Conservation (phyloP, 108 stramenopile genomes). For the Pseudonitzschia multiseries region DNA sequence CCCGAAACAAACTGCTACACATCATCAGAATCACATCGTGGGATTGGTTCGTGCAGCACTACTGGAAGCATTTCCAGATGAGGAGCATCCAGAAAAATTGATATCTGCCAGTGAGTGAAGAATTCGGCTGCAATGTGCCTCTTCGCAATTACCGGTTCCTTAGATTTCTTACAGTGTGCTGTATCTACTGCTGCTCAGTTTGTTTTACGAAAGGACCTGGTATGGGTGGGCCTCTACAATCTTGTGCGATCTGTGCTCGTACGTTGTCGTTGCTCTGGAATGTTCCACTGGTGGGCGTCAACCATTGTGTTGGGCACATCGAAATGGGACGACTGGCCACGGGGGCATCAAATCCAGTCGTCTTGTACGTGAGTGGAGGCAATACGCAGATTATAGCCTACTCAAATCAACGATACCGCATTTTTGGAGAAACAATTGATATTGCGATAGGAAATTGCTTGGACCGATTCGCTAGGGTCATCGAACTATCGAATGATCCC, state of each 20-base stretch:
- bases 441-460: constrained; percentile 99
- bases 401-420: constrained; percentile 87
- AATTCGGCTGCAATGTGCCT: not conserved
- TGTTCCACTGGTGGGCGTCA: constrained; percentile 91
- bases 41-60: constrained; percentile 89
- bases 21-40: constrained; percentile 95
- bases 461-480: constrained; percentile 95
- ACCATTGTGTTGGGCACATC: constrained; percentile 99
- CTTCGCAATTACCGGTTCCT: not conserved
- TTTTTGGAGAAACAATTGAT: constrained; percentile 99
- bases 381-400: constrained; percentile 99
- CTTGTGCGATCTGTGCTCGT: constrained; percentile 90
- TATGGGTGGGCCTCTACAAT: constrained; percentile 97
- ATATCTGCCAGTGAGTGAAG: constrained; percentile 13
- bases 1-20: constrained; percentile 95
- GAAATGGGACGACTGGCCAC: constrained; percentile 99
- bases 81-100: constrained; percentile 38
- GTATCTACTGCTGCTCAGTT: not conserved
- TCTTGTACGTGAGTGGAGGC: constrained; percentile 97
- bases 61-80: constrained; percentile 75
- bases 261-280: constrained; percentile 87
- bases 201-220: constrained; percentile 95
- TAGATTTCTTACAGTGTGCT: not conserved
- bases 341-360: constrained; percentile 86
- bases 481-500: constrained; percentile 96